phyloP scores from a whole-genome alignment of 129 eudicot species.

The Lactuca sativa region DNA sequence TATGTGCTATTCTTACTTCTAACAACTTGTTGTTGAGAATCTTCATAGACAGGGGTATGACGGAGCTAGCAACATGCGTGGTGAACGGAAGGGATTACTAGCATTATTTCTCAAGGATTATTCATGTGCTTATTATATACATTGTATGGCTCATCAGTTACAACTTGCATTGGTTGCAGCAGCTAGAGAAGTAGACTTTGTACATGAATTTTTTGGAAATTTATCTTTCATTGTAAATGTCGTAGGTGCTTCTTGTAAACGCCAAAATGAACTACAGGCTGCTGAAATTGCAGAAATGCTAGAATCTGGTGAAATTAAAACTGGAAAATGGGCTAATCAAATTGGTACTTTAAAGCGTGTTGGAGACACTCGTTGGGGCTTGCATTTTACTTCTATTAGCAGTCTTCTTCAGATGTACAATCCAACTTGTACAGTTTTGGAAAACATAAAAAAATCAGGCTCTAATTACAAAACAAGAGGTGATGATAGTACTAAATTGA shows the following conservation, averaged over 20 bases:
- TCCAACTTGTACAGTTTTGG: too few relatives aligned
- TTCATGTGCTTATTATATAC: not conserved
- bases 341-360: too few relatives aligned
- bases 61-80: not conserved
- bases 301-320: not conserved
- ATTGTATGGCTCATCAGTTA: too few relatives aligned
- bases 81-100: constrained; percentile 1
- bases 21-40: not conserved
- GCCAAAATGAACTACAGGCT: too few relatives aligned
- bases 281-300: not conserved
- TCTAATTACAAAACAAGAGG: not conserved
- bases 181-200: not conserved
- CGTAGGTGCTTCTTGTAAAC: not conserved
- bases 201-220: not conserved
- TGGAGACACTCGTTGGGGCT: too few relatives aligned
- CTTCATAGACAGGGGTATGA: not conserved
- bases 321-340: not conserved
- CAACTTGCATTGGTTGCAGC: not conserved
- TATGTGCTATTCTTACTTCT: not conserved
- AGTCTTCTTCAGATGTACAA: too few relatives aligned
- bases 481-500: not conserved
- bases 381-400: too few relatives aligned
- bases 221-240: not conserved
- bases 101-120: not conserved
- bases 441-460: too few relatives aligned